Base-by-base conservation (phyloP, 1,284 basidiomycete genomes). In the Cryptococcus sp. region DNA sequence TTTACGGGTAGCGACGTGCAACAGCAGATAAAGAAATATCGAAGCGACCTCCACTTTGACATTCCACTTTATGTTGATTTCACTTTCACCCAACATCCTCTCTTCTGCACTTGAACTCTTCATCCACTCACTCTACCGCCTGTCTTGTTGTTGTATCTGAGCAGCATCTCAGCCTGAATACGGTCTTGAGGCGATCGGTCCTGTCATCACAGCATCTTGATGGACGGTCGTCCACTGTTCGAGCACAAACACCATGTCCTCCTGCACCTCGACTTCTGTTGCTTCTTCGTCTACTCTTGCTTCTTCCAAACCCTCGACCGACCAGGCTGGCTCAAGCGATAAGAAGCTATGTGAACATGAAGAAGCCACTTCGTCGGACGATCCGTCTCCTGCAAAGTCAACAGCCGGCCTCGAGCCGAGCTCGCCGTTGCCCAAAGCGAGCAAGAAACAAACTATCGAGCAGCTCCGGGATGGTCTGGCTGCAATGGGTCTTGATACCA, bases 381-480 rank as follows among this genome's bases (percentile, higher is more conserved):
- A 8, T n/a, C 13, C 29, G 5, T 34, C 5, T 4, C 41, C 41
- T 15, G 4, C 41, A n/a, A 44, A 5, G 41, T 6, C 41, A 8
- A n/a, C 5, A 44, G 41, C n/a, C 15, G 13, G 22, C 22, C 13
- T 16, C 10, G 29, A 34, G 29, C 26, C 50, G 34, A 50, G 39
- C 22, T 38, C 22, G 29, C 46, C 46, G 39, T 38, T 44, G 22
- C 43, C 54, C 17, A 68, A 63, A 52, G 70, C 73, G 1, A 65
- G 56, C 50, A 77, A 72, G 63, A 73, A 70, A 46, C 54, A 69
- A 8, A 75, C 74, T 1, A 63, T 74, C 7, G 67, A 66, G 17
- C 65, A 75, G 51, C 50, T 78, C 39, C 58, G 65, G 19, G 57
- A 58, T 17, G 65, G 64, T 5, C 62, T 78, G 13, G 61, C 55